Percentiles rank a stretch among this genome's conserved stretches.
phyloP scores from a whole-genome alignment of 2,329 filamentous ascomycete species.

The Arthrinium puccinioides region DNA sequence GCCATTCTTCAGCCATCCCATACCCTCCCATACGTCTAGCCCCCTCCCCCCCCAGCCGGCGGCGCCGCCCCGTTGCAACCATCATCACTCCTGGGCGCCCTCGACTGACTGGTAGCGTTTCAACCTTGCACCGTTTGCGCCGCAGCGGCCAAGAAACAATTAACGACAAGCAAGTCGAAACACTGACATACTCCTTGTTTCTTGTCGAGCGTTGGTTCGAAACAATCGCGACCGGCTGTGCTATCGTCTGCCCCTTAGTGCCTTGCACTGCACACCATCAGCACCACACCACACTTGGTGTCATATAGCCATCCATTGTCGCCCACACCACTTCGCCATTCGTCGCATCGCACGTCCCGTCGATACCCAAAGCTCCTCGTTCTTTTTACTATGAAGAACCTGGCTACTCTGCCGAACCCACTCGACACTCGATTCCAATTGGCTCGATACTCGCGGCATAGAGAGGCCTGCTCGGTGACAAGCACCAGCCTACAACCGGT shows the following conservation, averaged over 20 bases:
- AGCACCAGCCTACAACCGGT: too few relatives aligned
- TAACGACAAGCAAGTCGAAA: conserved; percentile 1
- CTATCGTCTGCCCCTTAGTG: too few relatives aligned
- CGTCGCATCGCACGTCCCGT: neutral
- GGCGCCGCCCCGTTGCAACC: conserved; percentile 4
- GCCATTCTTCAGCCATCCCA: too few relatives aligned
- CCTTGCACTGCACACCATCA: too few relatives aligned
- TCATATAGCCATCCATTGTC: too few relatives aligned
- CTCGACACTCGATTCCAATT: conserved; percentile 4
- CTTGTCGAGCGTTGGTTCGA: neutral
- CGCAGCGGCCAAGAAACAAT: conserved; percentile 1
- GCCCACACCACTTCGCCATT: too few relatives aligned
- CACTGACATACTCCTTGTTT: conserved; percentile 2
- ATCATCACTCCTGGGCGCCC: conserved; percentile 2
- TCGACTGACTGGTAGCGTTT: conserved; percentile 3
- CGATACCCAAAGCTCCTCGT: neutral
- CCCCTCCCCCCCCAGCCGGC: too few relatives aligned
- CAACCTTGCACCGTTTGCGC: conserved; percentile 1
- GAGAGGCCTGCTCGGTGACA: too few relatives aligned
- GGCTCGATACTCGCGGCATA: conserved; percentile 4
- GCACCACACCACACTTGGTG: too few relatives aligned
- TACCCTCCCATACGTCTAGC: conserved; percentile 1
- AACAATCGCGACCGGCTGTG: neutral
- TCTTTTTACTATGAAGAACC: conserved; percentile 6
- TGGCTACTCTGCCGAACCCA: conserved; percentile 2